Evolutionary conservation across 1,284 basidiomycete genomes (phyloP).

Genomic region (Heterobasidion annosum): DNA sequence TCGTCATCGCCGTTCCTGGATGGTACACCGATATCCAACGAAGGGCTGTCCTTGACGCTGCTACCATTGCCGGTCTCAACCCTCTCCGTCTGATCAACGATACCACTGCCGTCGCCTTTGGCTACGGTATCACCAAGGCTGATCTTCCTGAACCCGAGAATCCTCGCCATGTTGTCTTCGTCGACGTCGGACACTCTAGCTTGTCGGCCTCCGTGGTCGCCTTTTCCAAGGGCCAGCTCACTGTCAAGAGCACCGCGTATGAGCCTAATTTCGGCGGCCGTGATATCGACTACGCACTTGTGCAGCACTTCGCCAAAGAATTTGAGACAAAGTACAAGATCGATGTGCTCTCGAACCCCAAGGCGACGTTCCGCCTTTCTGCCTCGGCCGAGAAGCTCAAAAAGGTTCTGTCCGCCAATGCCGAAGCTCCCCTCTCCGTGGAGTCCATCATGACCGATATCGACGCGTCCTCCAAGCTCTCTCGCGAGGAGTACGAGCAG

Average conservation of each 20-base stretch:
- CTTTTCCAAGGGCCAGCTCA: constrained; percentile 87
- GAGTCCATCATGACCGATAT: constrained; percentile 93
- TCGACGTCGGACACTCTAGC: constrained; percentile 89
- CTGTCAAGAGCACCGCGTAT: constrained; percentile 80
- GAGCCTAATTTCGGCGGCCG: constrained; percentile 90
- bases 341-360: constrained; percentile 83
- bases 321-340: constrained; percentile 95
- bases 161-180: constrained; percentile 81
- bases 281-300: constrained; percentile 85
- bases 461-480: constrained; percentile 53
- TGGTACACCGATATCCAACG: constrained; percentile 93
- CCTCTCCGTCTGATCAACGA: constrained; percentile 91
- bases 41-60: constrained; percentile 81
- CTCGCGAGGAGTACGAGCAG: constrained; percentile 51
- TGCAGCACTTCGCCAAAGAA: constrained; percentile 80
- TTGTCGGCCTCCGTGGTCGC: constrained; percentile 81
- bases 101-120: constrained; percentile 86
- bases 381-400: constrained; percentile 73
- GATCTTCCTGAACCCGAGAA: constrained; percentile 82
- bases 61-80: constrained; percentile 81
- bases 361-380: constrained; percentile 83
- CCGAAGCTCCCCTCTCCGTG: constrained; percentile 80
- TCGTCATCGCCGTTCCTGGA: constrained; percentile 89
- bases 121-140: constrained; percentile 94
- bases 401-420: constrained; percentile 77